Base-by-base conservation (phyloP, 140 eudicot genomes). In the Senecio squalidus region DNA sequence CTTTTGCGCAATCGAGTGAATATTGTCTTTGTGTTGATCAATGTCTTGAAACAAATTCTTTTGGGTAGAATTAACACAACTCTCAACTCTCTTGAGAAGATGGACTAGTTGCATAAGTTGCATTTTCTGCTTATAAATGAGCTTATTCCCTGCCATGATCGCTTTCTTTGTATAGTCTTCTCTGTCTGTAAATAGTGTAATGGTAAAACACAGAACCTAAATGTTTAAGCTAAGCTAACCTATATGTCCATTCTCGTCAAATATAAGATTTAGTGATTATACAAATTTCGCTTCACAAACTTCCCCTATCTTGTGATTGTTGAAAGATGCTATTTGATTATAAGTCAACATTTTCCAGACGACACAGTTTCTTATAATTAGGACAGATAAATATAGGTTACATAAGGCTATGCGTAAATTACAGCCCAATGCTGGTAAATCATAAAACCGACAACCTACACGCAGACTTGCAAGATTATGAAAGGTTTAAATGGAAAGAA, bases 21-120 rank as follows among this genome's bases (percentile, higher is more conserved):
- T 67, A 61, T 24, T 33, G 51, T 70, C 68, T 43, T 67, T 80
- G 65, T 78, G 86, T 55, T 72, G 66, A 43, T 78, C 60, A 53
- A 87, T 78, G 51, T 66, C 69, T 71, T 78, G 75, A 49, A 60
- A 60, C 61, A 80, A 78, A 72, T 49, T 58, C 36, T 67, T 73
- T 58, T 78, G 78, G 77, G 84, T 83, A 17, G 80, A 75, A 59
- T 80, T 82, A 51, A 79, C 83, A 28, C 83, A 71, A 43, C 57
- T 54, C 54, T 86, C 85, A 23, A 82, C 81, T 66, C 77, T 72
- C 63, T 58, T 76, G 7, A 86, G 88, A 67, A 80, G 71, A 68
- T 72, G 67, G 33, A 82, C 47, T 33, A 86, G 49, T 50, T 86
- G 83, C n/a, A 67, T 60, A 21, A 86, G 77, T 57, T 82, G 88